phyloP scores from a whole-genome alignment of 2,329 filamentous ascomycete species.

The Pseudogymnoascus sp. region DNA sequence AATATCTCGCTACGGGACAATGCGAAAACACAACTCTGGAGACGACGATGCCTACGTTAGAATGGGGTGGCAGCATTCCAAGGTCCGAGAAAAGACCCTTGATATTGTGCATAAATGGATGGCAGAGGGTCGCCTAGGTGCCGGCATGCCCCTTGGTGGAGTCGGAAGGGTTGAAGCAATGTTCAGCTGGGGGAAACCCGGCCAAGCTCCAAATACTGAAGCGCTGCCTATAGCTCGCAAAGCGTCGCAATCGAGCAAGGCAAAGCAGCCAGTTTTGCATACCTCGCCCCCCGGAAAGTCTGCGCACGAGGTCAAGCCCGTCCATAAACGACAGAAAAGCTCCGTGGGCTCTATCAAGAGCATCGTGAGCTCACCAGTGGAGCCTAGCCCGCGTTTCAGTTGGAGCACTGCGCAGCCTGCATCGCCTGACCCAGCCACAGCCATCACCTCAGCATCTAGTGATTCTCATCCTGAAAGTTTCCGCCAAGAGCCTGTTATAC shows the following conservation, averaged over 20 bases:
- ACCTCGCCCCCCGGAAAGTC: background rate
- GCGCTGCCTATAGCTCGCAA: background rate
- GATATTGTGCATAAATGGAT: slow-evolving; percentile 57
- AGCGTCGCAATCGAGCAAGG: background rate
- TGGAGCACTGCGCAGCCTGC: background rate
- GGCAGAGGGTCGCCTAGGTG: slow-evolving; percentile 53
- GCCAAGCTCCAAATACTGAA: background rate
- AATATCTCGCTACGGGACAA: slow-evolving; percentile 51
- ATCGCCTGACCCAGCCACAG: background rate
- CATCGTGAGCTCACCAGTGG: background rate
- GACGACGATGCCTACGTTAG: slow-evolving; percentile 53
- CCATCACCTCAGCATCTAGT: background rate
- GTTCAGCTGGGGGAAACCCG: slow-evolving; percentile 45
- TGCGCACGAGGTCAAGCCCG: background rate
- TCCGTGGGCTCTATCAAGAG: background rate
- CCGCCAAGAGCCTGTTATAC: background rate
- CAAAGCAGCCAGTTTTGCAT: background rate
- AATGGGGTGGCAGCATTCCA: slow-evolving; percentile 49
- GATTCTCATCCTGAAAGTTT: background rate
- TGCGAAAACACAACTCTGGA: slow-evolving; percentile 47
- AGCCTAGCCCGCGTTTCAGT: background rate
- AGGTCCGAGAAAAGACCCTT: slow-evolving; percentile 44
- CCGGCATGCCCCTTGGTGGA: slow-evolving; percentile 40
- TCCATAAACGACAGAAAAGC: background rate
- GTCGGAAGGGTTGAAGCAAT: slow-evolving; percentile 40